A percentile compares a stretch with the other conserved stretches of the same genome.
These are phyloP conservation scores for Lepidium didymum DNA, from an alignment of 345 rosid species.

Conservation along the genomic window DNA sequence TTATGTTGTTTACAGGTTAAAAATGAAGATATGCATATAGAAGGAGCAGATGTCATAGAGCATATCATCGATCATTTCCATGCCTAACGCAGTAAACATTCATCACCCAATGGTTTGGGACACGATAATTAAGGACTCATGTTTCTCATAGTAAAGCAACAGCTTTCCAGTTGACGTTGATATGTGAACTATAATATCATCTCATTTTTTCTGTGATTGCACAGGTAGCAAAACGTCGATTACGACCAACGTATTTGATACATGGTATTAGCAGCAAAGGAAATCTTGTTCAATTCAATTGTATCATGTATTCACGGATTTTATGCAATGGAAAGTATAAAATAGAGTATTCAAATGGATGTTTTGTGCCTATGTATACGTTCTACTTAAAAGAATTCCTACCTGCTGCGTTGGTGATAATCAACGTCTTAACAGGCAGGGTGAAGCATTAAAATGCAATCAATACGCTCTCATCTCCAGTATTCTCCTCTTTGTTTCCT, in stretches of 20 bases:
- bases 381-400: background rate
- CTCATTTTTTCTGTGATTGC: background rate
- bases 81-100: constrained; percentile 24
- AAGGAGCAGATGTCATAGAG: constrained; percentile 86
- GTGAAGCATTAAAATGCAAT: background rate
- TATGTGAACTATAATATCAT: background rate
- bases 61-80: constrained; percentile 81
- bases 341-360: background rate
- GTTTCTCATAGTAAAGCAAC: constrained; percentile 9
- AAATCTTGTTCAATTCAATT: constrained; percentile 8
- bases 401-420: background rate
- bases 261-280: background rate
- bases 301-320: constrained; percentile 22
- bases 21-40: constrained; percentile 57
- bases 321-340: constrained; percentile 4
- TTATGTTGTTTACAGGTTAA: constrained; percentile 52
- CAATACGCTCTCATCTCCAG: background rate
- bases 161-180: background rate
- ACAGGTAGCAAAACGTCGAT: constrained; percentile 6
- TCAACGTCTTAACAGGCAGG: background rate
- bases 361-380: constrained; percentile 10
- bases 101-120: background rate
- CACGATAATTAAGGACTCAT: background rate
- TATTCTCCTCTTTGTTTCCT: background rate
- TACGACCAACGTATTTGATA: constrained; percentile 1